These are phyloP conservation scores for Penicillium bovifimosum DNA, from an alignment of 495 filamentous ascomycete species.

Conservation along the genomic window DNA sequence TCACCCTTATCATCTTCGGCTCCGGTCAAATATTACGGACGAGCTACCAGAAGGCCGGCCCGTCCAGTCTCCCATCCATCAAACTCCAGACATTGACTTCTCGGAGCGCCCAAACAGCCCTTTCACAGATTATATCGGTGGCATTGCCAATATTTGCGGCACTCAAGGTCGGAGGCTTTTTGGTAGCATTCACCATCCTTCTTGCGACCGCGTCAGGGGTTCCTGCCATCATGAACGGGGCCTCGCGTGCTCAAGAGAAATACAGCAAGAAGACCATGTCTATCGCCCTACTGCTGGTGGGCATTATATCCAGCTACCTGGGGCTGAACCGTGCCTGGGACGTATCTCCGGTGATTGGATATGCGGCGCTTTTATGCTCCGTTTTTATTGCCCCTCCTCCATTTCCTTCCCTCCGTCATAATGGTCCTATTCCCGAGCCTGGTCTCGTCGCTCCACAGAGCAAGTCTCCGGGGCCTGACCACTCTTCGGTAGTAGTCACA, in stretches of 20 bases:
- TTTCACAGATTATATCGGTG: conserved; percentile 31
- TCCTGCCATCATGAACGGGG: conserved; percentile 21
- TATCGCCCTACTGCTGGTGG: conserved; percentile 21
- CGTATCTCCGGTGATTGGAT: conserved; percentile 36
- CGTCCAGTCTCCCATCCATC: conserved; percentile 1
- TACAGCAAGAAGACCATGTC: conserved; percentile 30
- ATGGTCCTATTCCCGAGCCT: conserved; percentile 22
- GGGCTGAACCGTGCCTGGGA: conserved; percentile 34
- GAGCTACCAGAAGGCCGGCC: conserved; percentile 4
- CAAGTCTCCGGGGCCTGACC: conserved; percentile 5
- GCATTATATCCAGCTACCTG: conserved; percentile 26
- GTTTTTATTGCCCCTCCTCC: conserved; percentile 41
- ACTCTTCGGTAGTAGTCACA: conserved; percentile 14
- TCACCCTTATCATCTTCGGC: conserved; percentile 29
- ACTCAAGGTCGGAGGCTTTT: conserved; percentile 50
- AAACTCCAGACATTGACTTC: conserved; percentile 18
- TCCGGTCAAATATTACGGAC: conserved; percentile 17
- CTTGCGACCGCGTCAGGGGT: conserved; percentile 40
- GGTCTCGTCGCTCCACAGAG: conserved; percentile 23
- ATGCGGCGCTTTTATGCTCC: conserved; percentile 40
- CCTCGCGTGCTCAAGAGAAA: conserved; percentile 12
- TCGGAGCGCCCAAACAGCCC: conserved; percentile 9
- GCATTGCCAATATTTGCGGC: conserved; percentile 53
- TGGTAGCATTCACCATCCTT: conserved; percentile 47
- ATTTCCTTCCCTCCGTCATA: conserved; percentile 25